Conservation (phyloP, 1,284 basidiomycete genomes). For the Ustilago loliicola region DNA sequence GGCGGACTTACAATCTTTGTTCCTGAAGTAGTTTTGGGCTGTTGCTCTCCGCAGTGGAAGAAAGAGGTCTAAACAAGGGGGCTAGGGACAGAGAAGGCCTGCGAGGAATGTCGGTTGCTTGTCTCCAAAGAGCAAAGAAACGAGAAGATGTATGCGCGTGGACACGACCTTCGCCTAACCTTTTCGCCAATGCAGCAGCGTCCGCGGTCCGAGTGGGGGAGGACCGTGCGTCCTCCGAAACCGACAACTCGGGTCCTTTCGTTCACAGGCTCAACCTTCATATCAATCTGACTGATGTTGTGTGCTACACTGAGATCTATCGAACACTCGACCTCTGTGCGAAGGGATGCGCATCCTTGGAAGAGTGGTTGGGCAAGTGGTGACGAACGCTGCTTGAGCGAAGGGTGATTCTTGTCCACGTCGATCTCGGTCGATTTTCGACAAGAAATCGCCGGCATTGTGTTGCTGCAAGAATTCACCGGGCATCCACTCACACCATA, state of each 20-base stretch:
- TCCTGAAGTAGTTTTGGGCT: background rate
- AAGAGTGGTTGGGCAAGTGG: background rate
- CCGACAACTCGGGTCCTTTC: background rate
- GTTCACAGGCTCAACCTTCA: background rate
- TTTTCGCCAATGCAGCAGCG: background rate
- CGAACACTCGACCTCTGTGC: no score
- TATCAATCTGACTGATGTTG: no score
- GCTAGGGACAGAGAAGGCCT: background rate
- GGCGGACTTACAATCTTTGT: background rate
- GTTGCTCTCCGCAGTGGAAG: background rate
- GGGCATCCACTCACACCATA: background rate
- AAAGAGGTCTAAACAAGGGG: background rate
- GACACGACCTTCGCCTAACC: conserved; percentile 1
- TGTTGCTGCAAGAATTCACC: background rate
- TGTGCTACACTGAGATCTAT: no score
- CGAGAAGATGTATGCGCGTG: background rate
- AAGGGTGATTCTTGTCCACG: conserved; percentile 12
- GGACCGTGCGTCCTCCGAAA: background rate
- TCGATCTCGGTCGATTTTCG: conserved; percentile 1
- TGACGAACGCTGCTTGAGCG: background rate
- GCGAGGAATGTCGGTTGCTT: background rate
- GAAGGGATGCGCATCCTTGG: no score
- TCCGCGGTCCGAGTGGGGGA: background rate
- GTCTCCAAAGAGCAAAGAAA: no score
- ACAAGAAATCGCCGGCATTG: background rate